Percentiles rank a stretch among this genome's conserved stretches.
Conservation (phyloP, 2,329 filamentous ascomycete species). For the Fusarium foetens region DNA sequence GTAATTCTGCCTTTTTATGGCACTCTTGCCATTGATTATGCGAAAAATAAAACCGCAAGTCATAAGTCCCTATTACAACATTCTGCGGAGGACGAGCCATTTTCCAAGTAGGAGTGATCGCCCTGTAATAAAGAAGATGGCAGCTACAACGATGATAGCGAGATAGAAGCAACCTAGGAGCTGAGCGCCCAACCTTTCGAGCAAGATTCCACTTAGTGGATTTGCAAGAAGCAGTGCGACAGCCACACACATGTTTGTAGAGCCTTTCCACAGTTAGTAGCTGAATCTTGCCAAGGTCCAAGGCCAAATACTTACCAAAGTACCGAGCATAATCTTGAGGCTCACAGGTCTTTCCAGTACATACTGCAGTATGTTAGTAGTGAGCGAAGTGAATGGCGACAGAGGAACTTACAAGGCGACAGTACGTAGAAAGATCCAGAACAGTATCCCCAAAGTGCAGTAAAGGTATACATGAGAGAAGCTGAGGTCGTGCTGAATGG, state of each 20-base stretch:
- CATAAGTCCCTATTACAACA: background rate
- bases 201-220: constrained; percentile 56
- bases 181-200: constrained; percentile 55
- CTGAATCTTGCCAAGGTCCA: accelerated
- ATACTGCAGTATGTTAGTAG: constrained; percentile 44
- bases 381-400: accelerated
- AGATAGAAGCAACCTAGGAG: constrained; percentile 58
- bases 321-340: constrained; percentile 58
- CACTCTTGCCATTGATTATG: background rate
- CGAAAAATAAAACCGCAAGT: background rate
- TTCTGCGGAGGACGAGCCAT: background rate
- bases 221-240: constrained; percentile 57
- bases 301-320: constrained; percentile 32
- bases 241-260: constrained; percentile 56
- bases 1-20: background rate
- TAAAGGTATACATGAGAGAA: constrained; percentile 54
- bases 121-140: constrained; percentile 39
- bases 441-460: constrained; percentile 59
- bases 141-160: constrained; percentile 51
- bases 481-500: constrained; percentile 54
- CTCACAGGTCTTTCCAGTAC: constrained; percentile 56
- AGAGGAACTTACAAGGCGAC: constrained; percentile 37
- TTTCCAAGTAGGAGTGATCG: constrained; percentile 19
- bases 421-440: constrained; percentile 58
- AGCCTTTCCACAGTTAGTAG: constrained; percentile 44